A percentile compares a stretch with the other conserved stretches of the same genome.
Conservation (phyloP, 768 basidiomycete genomes). For the Candolleomyces eurysporus region DNA sequence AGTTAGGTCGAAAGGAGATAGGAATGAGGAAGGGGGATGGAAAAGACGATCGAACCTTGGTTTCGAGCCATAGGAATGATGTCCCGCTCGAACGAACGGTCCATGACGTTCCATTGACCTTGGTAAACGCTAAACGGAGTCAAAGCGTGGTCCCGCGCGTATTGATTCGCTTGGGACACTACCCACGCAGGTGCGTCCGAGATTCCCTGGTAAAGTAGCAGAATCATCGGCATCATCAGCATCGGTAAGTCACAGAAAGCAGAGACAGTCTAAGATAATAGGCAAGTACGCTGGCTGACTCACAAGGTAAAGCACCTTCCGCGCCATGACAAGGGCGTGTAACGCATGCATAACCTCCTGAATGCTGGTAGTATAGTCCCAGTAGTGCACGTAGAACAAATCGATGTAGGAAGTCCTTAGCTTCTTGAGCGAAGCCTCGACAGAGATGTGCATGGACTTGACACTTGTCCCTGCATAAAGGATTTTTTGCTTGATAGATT, state of each 20-base stretch:
- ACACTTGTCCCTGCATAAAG: slow-evolving; percentile 47
- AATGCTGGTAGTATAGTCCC: slow-evolving; percentile 52
- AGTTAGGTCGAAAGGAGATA: slow-evolving; percentile 14
- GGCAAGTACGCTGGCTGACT: not conserved
- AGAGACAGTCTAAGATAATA: no score
- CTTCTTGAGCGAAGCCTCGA: slow-evolving; percentile 44
- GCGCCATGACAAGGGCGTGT: slow-evolving; percentile 28
- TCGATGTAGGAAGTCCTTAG: slow-evolving; percentile 42
- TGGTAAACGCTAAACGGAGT: slow-evolving; percentile 54
- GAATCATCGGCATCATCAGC: no score
- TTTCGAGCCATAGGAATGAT: slow-evolving; percentile 45
- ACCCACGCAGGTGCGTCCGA: slow-evolving; percentile 46
- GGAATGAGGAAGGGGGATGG: no score
- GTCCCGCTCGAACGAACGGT: slow-evolving; percentile 49
- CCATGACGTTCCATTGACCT: slow-evolving; percentile 39
- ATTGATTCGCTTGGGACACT: slow-evolving; percentile 45
- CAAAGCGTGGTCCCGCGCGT: slow-evolving; percentile 43
- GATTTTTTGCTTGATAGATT: slow-evolving; percentile 27
- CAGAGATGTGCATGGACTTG: slow-evolving; percentile 41
- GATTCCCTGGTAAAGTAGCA: slow-evolving; percentile 22
- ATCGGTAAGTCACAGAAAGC: no score
- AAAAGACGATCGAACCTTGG: slow-evolving; percentile 24
- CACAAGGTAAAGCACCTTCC: slow-evolving; percentile 47
- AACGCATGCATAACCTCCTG: slow-evolving; percentile 58
- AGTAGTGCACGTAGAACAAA: slow-evolving; percentile 27